Evolutionary conservation across 495 filamentous ascomycete species (phyloP), one percentile per base, ranked within the genome.

Genomic region (Penicillium malachiteum): DNA sequence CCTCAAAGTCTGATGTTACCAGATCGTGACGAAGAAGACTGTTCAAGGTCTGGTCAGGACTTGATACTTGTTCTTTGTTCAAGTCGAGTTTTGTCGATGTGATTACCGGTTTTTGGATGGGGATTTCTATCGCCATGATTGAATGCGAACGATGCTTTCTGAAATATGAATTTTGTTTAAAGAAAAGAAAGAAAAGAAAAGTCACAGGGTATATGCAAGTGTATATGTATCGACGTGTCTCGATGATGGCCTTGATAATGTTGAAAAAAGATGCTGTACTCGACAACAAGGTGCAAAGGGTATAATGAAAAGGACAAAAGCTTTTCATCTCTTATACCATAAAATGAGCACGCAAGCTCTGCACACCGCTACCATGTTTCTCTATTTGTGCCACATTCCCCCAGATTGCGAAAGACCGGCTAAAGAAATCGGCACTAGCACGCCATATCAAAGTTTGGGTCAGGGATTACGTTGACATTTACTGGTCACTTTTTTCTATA

Each of bases 1-100:
- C 58, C 30, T 71, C 69, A 14, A 65, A 68, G 53, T 74, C 70
- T 6, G 60, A 48, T 10, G 71, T 72, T 7, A 76, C 52, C 35
- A 66, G 63, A 14, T 58, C 65, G 30, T 76, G 70, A 52, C 68
- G 64, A 47, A 61, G 31, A 57, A 71, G 45, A 31, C 48, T 50
- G 41, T 44, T 56, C 40, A 39, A 35, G 4, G 42, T 38, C 44
- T 48, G 48, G 31, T 51, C 43, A 34, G 48, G 8, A 30, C 16
- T 57, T 17, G 31, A 6, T 35, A 18, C 34, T 26, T 1, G 21
- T 4, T 26, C 21, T n/a, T 48, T 41, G 35, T 37, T 26, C 11
- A 37, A 14, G n/a, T 9, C 54, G 35, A 52, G 13, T 38, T 35
- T 50, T 43, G 32, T 32, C 39, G 39, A 10, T 43, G 30, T 33